Evolutionary conservation across 2,329 filamentous ascomycete species (phyloP).

Genomic region (Stemphylium beticola): DNA sequence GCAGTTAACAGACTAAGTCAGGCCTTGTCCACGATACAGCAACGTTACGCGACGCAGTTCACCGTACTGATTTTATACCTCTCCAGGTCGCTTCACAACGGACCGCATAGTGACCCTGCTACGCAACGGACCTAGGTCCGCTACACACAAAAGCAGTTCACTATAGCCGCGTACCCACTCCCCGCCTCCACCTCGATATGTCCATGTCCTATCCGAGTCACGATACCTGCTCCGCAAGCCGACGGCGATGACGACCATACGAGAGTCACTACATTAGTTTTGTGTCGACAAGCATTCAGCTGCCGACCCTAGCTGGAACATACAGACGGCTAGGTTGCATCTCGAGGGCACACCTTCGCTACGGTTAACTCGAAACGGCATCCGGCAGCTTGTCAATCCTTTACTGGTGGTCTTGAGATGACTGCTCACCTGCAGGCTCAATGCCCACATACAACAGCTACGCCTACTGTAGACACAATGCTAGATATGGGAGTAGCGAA

Average conservation of each 20-base stretch:
- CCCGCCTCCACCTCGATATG: conserved; percentile 5
- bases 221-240: background rate
- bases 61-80: conserved; percentile 1
- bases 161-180: conserved; percentile 8
- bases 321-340: background rate
- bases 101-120: conserved; percentile 6
- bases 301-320: background rate
- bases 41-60: background rate
- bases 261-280: background rate
- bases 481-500: background rate
- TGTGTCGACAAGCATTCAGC: background rate
- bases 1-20: background rate
- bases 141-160: conserved; percentile 6
- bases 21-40: background rate
- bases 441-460: background rate
- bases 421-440: background rate
- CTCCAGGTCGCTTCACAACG: conserved; percentile 1
- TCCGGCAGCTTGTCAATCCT: background rate
- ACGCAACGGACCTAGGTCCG: conserved; percentile 4
- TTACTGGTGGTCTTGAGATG: background rate
- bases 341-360: background rate
- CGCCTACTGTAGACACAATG: background rate
- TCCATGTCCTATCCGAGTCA: conserved; percentile 4
- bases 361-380: background rate
- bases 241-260: background rate